phyloP scores from a whole-genome alignment of 495 filamentous ascomycete species.

The Lineolata rhizophorae region DNA sequence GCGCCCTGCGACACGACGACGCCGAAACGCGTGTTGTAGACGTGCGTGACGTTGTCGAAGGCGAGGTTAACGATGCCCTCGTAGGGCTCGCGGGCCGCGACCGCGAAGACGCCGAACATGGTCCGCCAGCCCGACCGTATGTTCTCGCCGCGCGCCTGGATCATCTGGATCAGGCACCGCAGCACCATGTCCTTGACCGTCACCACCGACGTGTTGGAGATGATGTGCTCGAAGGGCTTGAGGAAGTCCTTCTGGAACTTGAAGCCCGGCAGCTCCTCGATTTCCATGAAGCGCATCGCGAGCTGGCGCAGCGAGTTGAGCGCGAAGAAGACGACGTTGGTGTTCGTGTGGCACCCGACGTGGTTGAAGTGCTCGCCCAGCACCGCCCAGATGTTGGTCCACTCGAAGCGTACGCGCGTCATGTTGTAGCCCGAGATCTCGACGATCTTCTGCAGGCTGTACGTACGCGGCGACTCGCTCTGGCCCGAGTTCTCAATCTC shows the following conservation, averaged over 20 bases:
- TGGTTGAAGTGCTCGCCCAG: constrained; percentile 95
- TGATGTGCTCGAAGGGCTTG: constrained; percentile 94
- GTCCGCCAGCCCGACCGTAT: constrained; percentile 96
- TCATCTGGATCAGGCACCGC: constrained; percentile 96
- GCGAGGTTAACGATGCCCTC: constrained; percentile 89
- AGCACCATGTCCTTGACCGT: constrained; percentile 96
- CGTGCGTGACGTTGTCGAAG: constrained; percentile 87
- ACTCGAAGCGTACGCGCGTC: constrained; percentile 93
- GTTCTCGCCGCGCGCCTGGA: constrained; percentile 85
- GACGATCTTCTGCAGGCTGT: constrained; percentile 91
- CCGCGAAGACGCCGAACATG: constrained; percentile 97
- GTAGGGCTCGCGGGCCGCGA: constrained; percentile 80
- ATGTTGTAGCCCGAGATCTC: constrained; percentile 99
- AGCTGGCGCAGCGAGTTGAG: constrained; percentile 85
- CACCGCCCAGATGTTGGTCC: constrained; percentile 91
- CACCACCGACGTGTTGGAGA: constrained; percentile 72
- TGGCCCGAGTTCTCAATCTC: constrained; percentile 94
- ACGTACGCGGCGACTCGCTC: constrained; percentile 82
- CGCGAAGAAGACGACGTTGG: constrained; percentile 88
- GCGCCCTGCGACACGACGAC: constrained; percentile 91
- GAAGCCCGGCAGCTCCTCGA: constrained; percentile 92
- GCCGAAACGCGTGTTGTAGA: constrained; percentile 95
- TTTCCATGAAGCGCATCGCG: constrained; percentile 96
- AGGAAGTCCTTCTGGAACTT: constrained; percentile 99
- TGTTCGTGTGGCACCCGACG: constrained; percentile 89